phyloP scores from a whole-genome alignment of 768 basidiomycete genomes.

The Chalciporus piperatus region DNA sequence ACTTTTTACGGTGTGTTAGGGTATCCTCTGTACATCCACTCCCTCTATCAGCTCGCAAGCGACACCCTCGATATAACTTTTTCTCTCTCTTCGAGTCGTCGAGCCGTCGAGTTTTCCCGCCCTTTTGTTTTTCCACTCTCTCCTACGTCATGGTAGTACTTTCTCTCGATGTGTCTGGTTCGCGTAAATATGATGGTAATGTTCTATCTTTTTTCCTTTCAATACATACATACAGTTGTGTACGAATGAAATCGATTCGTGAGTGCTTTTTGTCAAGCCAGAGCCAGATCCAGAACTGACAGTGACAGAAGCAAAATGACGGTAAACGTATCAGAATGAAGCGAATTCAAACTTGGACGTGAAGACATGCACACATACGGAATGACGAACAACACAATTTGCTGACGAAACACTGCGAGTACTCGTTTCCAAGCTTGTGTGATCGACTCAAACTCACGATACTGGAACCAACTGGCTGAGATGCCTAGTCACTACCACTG shows the following conservation, averaged over 20 bases:
- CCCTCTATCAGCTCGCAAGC: conserved; percentile 3
- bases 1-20: conserved; percentile 16
- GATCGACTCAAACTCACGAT: too few species aligned
- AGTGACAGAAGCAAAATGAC: too few species aligned
- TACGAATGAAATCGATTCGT: not conserved
- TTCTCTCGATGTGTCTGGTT: not conserved
- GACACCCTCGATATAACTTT: conserved; percentile 15
- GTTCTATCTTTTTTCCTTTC: not conserved
- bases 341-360: too few species aligned
- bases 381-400: too few species aligned
- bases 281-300: too few species aligned
- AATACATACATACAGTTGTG: not conserved
- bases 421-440: too few species aligned
- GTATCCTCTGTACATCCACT: conserved; percentile 15
- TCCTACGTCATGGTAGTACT: not conserved
- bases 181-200: not conserved
- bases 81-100: conserved; percentile 10
- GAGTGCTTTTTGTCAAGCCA: too few species aligned
- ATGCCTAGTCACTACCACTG: too few species aligned
- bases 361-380: too few species aligned
- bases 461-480: too few species aligned
- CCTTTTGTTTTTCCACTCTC: not conserved
- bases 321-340: too few species aligned
- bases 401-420: too few species aligned
- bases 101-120: conserved; percentile 10